These are phyloP conservation scores for Fistulifera solaris DNA, from an alignment of 108 stramenopile species.

Conservation along the genomic window DNA sequence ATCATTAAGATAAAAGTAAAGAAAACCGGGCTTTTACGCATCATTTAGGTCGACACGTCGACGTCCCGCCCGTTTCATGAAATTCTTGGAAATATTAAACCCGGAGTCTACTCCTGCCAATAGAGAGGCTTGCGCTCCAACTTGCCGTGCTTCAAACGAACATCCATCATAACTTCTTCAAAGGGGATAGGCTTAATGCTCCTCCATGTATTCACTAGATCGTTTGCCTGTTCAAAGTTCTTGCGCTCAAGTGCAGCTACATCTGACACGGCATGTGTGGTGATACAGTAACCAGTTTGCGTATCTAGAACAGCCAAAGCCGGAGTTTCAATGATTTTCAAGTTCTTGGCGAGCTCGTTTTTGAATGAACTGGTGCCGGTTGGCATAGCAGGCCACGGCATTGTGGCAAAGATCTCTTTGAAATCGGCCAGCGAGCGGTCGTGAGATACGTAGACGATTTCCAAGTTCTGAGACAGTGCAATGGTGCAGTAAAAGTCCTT, in stretches of 20 bases:
- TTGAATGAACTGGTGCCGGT: slow-evolving; percentile 9
- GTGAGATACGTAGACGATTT: slow-evolving; percentile 10
- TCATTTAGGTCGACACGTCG: too few relatives aligned
- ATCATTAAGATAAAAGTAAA: too few relatives aligned
- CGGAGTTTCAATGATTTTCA: slow-evolving; percentile 9
- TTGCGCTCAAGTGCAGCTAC: not conserved
- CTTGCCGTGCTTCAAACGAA: not conserved
- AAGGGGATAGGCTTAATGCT: not conserved
- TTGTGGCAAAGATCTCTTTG: slow-evolving; percentile 7
- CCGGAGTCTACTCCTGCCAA: not conserved
- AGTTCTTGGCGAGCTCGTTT: slow-evolving; percentile 6
- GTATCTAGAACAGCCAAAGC: slow-evolving; percentile 2
- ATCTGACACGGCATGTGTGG: not conserved
- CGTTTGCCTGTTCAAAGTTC: slow-evolving; percentile 3
- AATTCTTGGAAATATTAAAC: too few relatives aligned
- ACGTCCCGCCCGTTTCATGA: too few relatives aligned
- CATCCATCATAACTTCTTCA: not conserved
- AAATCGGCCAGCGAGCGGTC: slow-evolving; percentile 8
- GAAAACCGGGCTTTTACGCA: too few relatives aligned
- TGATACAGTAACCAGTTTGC: slow-evolving; percentile 2
- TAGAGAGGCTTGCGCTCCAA: not conserved
- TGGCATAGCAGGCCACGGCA: slow-evolving; percentile 7
- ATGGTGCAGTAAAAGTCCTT: slow-evolving; percentile 8
- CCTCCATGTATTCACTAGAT: slow-evolving; percentile 9
- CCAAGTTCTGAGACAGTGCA: not conserved